phyloP scores from a whole-genome alignment of 805 yeast genomes.

The Candida ponderosae region DNA sequence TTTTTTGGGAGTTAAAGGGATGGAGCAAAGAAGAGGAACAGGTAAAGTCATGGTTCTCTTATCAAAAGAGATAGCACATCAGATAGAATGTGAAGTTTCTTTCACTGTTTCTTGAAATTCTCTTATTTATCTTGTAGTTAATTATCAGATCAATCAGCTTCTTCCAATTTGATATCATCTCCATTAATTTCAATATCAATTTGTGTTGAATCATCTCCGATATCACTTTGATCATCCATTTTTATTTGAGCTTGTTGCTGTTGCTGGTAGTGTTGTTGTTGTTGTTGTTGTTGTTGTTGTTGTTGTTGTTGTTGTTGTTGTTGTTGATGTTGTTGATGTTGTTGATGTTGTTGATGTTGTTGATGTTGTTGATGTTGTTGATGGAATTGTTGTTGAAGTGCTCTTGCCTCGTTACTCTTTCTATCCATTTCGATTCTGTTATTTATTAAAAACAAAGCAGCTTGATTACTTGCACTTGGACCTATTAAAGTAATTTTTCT shows the following conservation, averaged over 20 bases:
- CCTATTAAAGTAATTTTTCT: slow-evolving; percentile 66
- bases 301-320: slow-evolving; percentile 3
- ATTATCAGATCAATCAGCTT: too few species aligned
- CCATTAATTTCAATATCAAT: too few species aligned
- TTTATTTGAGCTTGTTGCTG: slow-evolving; percentile 1
- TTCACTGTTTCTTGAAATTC: too few species aligned
- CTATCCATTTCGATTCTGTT: slow-evolving; percentile 64
- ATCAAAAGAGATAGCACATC: too few species aligned
- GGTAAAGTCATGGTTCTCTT: too few species aligned
- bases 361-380: slow-evolving; percentile 12
- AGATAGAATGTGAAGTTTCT: too few species aligned
- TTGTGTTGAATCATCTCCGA: too few species aligned
- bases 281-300: slow-evolving; percentile 18
- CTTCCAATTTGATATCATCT: too few species aligned
- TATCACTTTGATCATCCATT: too few species aligned
- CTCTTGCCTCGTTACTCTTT: slow-evolving; percentile 31
- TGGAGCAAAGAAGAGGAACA: too few species aligned
- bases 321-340: slow-evolving; percentile 11
- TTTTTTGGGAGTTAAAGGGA: too few species aligned
- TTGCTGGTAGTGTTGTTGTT: slow-evolving; percentile 11
- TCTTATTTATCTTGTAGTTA: too few species aligned
- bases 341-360: slow-evolving; percentile 7
- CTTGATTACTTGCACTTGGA: slow-evolving; percentile 56
- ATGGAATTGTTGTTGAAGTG: slow-evolving; percentile 10
- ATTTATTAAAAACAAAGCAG: slow-evolving; percentile 64